Evolutionary conservation across 495 filamentous ascomycete species (phyloP).

Genomic region (Tuber brumale): DNA sequence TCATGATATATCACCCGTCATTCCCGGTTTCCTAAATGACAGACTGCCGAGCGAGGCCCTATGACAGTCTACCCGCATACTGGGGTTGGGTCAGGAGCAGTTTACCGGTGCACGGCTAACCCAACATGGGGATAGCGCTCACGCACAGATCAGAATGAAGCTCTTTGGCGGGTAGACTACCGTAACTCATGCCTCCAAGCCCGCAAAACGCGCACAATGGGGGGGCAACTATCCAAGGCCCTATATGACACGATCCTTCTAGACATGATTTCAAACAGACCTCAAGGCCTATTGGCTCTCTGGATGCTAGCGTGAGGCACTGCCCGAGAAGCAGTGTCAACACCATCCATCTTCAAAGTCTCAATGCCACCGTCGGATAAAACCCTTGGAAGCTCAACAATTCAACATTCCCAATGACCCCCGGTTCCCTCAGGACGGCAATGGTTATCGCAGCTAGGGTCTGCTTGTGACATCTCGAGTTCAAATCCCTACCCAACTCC

Average conservation of each 20-base stretch:
- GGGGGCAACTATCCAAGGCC: not conserved
- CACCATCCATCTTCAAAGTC: not conserved
- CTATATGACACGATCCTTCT: not conserved
- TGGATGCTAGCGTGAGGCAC: not conserved
- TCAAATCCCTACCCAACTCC: not conserved
- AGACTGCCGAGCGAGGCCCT: not conserved
- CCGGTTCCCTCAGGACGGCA: not conserved
- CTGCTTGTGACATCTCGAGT: not conserved
- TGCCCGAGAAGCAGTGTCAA: not conserved
- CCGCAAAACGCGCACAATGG: not conserved
- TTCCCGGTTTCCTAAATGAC: not conserved
- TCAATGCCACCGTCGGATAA: not conserved
- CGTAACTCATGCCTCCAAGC: not conserved
- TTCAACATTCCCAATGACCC: not conserved
- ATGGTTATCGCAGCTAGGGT: not conserved
- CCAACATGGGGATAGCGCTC: not conserved
- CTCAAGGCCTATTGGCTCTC: not conserved
- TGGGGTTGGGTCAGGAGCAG: not conserved
- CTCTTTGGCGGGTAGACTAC: not conserved
- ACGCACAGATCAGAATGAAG: not conserved
- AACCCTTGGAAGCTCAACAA: not conserved
- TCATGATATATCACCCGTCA: constrained; percentile 1
- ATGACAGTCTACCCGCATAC: not conserved
- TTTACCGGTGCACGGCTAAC: no score
- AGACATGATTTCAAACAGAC: not conserved